Conservation (phyloP, 1,284 basidiomycete genomes). For the Garcileccinum viscosum region DNA sequence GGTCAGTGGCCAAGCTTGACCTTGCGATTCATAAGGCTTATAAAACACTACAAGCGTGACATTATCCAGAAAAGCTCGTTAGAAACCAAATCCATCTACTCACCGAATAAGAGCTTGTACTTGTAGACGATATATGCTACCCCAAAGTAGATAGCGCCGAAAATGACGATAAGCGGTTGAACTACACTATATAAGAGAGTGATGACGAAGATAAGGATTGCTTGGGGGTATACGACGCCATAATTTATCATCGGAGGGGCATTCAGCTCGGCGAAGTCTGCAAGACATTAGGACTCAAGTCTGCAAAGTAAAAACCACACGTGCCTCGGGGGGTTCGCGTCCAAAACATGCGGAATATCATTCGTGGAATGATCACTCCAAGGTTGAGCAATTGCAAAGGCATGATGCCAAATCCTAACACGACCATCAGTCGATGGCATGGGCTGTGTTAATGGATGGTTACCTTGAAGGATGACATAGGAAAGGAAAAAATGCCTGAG, state of each 20-base stretch:
- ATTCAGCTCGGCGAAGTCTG: constrained; percentile 95
- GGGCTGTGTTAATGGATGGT: constrained; percentile 1
- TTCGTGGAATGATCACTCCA: constrained; percentile 80
- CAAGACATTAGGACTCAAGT: constrained; percentile 2
- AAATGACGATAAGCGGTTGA: constrained; percentile 91
- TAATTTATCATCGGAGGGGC: constrained; percentile 97
- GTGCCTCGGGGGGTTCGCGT: constrained; percentile 87
- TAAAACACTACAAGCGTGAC: constrained; percentile 72
- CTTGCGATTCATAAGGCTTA: constrained; percentile 91
- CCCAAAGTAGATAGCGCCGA: constrained; percentile 95
- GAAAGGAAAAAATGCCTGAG: constrained; percentile 91
- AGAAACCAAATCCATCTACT: constrained; percentile 33
- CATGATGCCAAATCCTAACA: constrained; percentile 86
- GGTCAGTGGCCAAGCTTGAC: constrained; percentile 94
- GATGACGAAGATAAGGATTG: constrained; percentile 94
- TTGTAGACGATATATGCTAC: constrained; percentile 95
- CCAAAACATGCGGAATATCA: constrained; percentile 73
- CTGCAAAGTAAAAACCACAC: constrained; percentile 15
- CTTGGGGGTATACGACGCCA: constrained; percentile 91
- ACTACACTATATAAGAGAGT: constrained; percentile 95
- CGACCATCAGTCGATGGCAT: constrained; percentile 11
- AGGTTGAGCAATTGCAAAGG: constrained; percentile 92
- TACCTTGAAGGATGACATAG: constrained; percentile 92
- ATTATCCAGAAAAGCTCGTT: not conserved
- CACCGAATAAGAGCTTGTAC: constrained; percentile 94